phyloP scores from a whole-genome alignment of 306 rosid species.

The Sesbania bispinosa region DNA sequence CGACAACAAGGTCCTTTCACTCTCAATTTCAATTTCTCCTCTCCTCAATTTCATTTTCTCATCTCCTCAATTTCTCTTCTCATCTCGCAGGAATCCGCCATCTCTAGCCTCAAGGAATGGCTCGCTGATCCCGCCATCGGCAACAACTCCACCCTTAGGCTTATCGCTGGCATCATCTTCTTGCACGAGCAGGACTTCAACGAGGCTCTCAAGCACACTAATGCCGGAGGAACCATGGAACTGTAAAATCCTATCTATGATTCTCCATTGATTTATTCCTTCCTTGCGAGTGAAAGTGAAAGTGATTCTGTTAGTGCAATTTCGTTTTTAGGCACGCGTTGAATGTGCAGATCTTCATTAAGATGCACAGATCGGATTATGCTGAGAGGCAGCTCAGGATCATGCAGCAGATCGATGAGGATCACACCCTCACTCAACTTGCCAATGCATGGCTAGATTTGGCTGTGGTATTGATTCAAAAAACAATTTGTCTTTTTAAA shows the following conservation, averaged over 20 bases:
- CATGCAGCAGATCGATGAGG: constrained; percentile 97
- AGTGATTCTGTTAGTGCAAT: neutral
- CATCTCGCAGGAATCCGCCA: constrained; percentile 56
- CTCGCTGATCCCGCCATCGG: constrained; percentile 84
- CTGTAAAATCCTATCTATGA: constrained; percentile 32
- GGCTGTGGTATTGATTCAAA: constrained; percentile 87
- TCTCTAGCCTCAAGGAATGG: constrained; percentile 70
- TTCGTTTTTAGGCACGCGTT: constrained; percentile 60
- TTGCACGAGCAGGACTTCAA: constrained; percentile 84
- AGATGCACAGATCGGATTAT: constrained; percentile 95
- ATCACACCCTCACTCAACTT: constrained; percentile 95
- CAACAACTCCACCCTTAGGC: constrained; percentile 61
- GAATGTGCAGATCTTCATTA: constrained; percentile 91
- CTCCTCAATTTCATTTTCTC: neutral
- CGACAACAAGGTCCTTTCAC: constrained; percentile 71
- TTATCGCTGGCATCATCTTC: constrained; percentile 81
- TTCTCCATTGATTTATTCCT: neutral
- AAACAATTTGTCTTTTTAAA: too few relatives aligned
- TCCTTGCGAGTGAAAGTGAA: too few relatives aligned
- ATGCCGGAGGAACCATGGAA: constrained; percentile 95
- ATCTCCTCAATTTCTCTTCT: neutral
- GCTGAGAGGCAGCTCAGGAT: constrained; percentile 88
- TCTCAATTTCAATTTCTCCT: too few relatives aligned
- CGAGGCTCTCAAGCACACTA: constrained; percentile 89
- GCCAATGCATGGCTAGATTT: constrained; percentile 93